Conservation (phyloP, 257 asterid species). For the Salvia rosmarinus region DNA sequence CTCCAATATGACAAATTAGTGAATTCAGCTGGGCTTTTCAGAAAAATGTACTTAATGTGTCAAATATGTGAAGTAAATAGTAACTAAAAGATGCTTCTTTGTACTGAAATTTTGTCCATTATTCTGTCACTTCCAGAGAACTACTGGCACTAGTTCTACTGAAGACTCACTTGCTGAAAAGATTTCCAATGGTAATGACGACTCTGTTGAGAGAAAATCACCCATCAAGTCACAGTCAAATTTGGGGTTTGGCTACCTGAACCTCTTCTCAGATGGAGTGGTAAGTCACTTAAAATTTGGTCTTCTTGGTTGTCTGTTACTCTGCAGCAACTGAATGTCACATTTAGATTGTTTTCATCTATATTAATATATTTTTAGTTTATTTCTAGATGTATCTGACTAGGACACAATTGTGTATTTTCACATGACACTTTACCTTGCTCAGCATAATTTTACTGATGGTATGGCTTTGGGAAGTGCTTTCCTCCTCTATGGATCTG, state of each 20-base stretch:
- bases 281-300: slow-evolving; percentile 49
- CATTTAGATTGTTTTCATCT: slow-evolving; percentile 17
- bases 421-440: slow-evolving; percentile 30
- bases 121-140: slow-evolving; percentile 63
- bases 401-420: slow-evolving; percentile 27
- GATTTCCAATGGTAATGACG: slow-evolving; percentile 38
- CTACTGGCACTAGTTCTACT: slow-evolving; percentile 37
- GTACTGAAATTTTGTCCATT: slow-evolving; percentile 11
- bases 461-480: slow-evolving; percentile 99
- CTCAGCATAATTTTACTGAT: slow-evolving; percentile 97
- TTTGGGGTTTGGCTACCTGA: slow-evolving; percentile 94
- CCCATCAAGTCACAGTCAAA: slow-evolving; percentile 62
- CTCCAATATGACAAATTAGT: slow-evolving; percentile 24
- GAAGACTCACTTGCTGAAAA: slow-evolving; percentile 46
- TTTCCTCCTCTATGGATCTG: slow-evolving; percentile 91
- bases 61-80: background rate
- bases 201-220: slow-evolving; percentile 36
- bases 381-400: slow-evolving; percentile 25
- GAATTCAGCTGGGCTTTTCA: slow-evolving; percentile 15
- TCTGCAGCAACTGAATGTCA: slow-evolving; percentile 16
- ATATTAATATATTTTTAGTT: too few species aligned
- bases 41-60: background rate
- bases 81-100: slow-evolving; percentile 13
- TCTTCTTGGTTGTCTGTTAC: slow-evolving; percentile 13
- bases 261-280: slow-evolving; percentile 98